A percentile compares a stretch with the other conserved stretches of the same genome.
These are phyloP conservation scores for Ustilago nuda DNA, from an alignment of 1,284 basidiomycete genomes.

Conservation along the genomic window DNA sequence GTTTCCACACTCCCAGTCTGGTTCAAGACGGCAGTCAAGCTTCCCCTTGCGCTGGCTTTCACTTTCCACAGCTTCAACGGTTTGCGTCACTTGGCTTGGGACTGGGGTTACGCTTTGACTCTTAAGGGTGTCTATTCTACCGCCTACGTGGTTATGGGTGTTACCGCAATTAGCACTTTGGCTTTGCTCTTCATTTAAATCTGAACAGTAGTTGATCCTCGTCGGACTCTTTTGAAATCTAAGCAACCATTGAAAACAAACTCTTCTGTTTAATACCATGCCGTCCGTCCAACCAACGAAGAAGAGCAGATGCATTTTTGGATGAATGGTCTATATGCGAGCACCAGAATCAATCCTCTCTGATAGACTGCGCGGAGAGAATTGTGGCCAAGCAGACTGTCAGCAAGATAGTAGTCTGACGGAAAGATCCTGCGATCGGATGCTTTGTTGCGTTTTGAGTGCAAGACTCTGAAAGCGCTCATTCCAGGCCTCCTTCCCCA, in stretches of 20 bases:
- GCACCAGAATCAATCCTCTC: no score
- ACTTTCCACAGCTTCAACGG: conserved; percentile 90
- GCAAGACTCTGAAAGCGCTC: no score
- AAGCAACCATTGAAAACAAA: background rate
- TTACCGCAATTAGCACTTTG: conserved; percentile 51
- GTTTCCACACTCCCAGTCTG: conserved; percentile 73
- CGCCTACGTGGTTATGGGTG: conserved; percentile 63
- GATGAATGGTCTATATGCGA: no score
- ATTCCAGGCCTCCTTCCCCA: no score
- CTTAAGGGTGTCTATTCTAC: conserved; percentile 61
- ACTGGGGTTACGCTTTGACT: conserved; percentile 76
- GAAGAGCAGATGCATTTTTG: no score
- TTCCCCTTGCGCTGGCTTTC: conserved; percentile 53
- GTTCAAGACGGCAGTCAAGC: conserved; percentile 66
- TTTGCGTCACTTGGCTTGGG: conserved; percentile 90
- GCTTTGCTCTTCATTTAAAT: conserved; percentile 56
- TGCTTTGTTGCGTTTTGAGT: no score
- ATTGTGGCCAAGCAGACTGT: no score
- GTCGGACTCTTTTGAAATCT: background rate
- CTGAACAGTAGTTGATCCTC: background rate
- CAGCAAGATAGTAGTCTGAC: no score
- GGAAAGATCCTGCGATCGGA: no score
- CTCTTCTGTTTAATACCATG: background rate
- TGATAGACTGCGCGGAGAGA: no score
- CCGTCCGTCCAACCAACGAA: no score